Percentiles rank a stretch among this genome's conserved stretches.
Conservation (phyloP, 441 rosid species). For the Iberis amara region DNA sequence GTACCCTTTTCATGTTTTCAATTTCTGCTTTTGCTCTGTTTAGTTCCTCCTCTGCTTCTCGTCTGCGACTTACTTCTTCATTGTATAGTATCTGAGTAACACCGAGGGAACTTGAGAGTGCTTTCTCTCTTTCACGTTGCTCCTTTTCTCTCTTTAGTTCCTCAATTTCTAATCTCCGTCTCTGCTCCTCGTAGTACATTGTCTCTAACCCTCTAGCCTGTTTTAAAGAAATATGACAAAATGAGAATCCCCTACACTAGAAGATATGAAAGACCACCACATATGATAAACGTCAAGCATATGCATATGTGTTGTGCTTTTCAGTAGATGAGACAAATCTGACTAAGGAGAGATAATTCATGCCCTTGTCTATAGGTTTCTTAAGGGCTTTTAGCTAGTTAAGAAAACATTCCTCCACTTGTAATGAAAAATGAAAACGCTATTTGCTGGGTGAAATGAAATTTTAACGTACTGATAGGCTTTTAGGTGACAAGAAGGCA, state of each 20-base stretch:
- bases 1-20: constrained; percentile 34
- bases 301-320: background rate
- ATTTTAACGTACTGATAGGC: constrained; percentile 22
- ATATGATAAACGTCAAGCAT: constrained; percentile 8
- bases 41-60: constrained; percentile 32
- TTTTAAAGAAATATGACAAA: constrained; percentile 3
- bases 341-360: background rate
- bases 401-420: too few species aligned
- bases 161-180: constrained; percentile 28
- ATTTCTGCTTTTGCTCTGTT: constrained; percentile 32
- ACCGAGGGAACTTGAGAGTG: constrained; percentile 28
- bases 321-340: background rate
- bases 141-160: constrained; percentile 39
- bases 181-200: constrained; percentile 34
- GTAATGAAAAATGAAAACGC: too few species aligned
- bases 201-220: constrained; percentile 30
- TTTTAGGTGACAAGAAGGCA: constrained; percentile 19
- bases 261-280: constrained; percentile 15
- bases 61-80: constrained; percentile 27
- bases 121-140: constrained; percentile 37
- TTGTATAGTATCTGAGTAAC: constrained; percentile 28
- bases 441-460: too few species aligned
- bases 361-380: too few species aligned
- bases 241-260: constrained; percentile 8
- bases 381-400: background rate